Evolutionary conservation across 2,329 filamentous ascomycete genomes (phyloP), one percentile per base, ranked within the genome.

Genomic region (Leptographium procerum): DNA sequence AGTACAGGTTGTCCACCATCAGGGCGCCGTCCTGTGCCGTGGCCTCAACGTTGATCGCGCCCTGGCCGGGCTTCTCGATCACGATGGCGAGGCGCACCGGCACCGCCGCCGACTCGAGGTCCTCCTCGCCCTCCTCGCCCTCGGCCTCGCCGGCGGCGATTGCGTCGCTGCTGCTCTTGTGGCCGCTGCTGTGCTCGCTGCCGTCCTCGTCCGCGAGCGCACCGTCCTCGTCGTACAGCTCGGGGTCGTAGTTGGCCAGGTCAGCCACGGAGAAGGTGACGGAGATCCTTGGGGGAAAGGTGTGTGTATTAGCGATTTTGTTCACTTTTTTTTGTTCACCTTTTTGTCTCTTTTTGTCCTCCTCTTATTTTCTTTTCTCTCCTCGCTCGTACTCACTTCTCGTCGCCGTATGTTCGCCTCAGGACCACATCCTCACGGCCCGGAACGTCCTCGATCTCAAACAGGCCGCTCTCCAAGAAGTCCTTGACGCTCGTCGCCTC

Each of bases 361-460:
- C 16, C 14, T 3, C 16, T 36, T 14, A 36, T 4, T 16, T 14
- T 16, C 13, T 40, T 16, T 40, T 40, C 14, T 40, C 14, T 40
- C 10, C 26, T 13, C 33, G 10, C 22, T 16, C 24, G 1, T n/a
- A 55, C 53, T 45, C 36, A 94, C 90, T 86, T 89, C 78, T 99
- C 94, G 63, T 95, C 86, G 67, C 88, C 88, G 68, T 89, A 92
- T 64, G 82, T 86, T 68, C 91, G 87, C 61, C 84, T 87, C 64
- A 99, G 80, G 68, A 87, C 80, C 65, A 99, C 88, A 66, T 96
- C 90, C 76, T 97, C 89, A 72, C 90, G 82, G 62, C 94, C 94
- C 31, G 86, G 79, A 34, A 80, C 83, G 73, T 99, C 94, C 68
- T 89, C 78, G 61, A 94, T 80, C 79, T 92, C 80, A 73, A 91